These are phyloP conservation scores for Coleophoma eucalyptorum DNA, from an alignment of 2,329 filamentous ascomycete species.

Conservation along the genomic window DNA sequence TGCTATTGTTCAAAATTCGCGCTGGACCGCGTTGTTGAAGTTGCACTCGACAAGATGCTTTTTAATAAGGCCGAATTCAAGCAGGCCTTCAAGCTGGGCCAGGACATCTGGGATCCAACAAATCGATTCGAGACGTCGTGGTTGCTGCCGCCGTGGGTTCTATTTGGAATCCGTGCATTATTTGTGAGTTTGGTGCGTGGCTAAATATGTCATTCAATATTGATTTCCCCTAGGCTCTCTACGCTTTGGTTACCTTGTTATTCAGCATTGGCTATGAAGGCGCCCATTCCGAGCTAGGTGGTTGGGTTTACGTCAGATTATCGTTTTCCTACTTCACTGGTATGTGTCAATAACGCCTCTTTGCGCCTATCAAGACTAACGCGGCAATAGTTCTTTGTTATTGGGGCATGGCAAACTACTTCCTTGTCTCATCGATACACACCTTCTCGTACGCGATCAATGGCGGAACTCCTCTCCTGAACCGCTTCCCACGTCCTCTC, in stretches of 20 bases:
- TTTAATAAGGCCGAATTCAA: not conserved
- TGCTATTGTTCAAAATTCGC: not conserved
- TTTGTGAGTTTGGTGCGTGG: constrained; percentile 38
- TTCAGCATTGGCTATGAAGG: constrained; percentile 65
- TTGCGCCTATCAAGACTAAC: not conserved
- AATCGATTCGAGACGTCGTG: constrained; percentile 78
- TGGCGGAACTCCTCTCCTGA: constrained; percentile 52
- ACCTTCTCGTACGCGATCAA: constrained; percentile 61
- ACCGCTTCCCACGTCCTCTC: constrained; percentile 54
- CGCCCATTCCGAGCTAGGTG: constrained; percentile 33
- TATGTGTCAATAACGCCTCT: constrained; percentile 29
- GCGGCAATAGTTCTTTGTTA: constrained; percentile 46
- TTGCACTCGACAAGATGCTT: not conserved
- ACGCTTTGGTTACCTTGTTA: constrained; percentile 67
- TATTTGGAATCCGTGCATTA: constrained; percentile 54
- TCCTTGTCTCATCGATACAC: constrained; percentile 63
- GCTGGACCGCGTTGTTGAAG: not conserved
- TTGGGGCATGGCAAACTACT: constrained; percentile 82
- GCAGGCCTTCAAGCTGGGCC: constrained; percentile 15
- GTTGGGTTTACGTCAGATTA: constrained; percentile 33
- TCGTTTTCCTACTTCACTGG: constrained; percentile 78
- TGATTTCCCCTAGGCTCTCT: constrained; percentile 44
- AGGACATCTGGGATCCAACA: constrained; percentile 30
- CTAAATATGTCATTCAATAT: constrained; percentile 12
- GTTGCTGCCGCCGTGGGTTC: constrained; percentile 63